Evolutionary conservation across 225 moss, liverwort and hornwort species (phyloP).

Genomic region (Pleurozium schreberi): DNA sequence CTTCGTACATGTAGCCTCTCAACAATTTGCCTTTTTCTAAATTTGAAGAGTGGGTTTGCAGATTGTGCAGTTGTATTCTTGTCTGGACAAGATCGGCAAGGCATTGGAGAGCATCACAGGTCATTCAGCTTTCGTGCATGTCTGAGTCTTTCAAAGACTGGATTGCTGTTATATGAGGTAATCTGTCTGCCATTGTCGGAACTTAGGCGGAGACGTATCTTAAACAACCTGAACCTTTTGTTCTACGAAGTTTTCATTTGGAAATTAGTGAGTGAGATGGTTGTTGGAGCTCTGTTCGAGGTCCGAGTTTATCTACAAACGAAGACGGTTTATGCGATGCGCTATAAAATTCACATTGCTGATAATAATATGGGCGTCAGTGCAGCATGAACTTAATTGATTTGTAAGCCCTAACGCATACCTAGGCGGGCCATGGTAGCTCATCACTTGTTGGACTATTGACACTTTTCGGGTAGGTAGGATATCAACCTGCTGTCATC

Average conservation of each 20-base stretch:
- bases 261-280: background rate
- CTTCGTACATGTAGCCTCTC: background rate
- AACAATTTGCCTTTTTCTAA: background rate
- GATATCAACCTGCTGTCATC: background rate
- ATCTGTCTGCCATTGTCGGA: background rate
- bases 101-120: background rate
- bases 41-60: background rate
- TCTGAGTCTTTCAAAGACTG: background rate
- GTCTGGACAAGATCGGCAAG: conserved; percentile 39
- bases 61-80: conserved; percentile 43
- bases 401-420: background rate
- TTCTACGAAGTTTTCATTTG: background rate
- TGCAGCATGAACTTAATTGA: background rate
- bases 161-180: background rate
- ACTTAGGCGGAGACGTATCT: background rate
- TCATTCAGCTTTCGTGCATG: background rate
- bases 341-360: background rate
- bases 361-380: background rate
- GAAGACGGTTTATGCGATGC: background rate
- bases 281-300: background rate
- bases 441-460: background rate
- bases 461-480: background rate
- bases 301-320: background rate
- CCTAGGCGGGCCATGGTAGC: background rate
- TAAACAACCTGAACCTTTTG: background rate